Base-by-base conservation (phyloP, 2,329 filamentous ascomycete genomes). In the Monosporascus sp. region DNA sequence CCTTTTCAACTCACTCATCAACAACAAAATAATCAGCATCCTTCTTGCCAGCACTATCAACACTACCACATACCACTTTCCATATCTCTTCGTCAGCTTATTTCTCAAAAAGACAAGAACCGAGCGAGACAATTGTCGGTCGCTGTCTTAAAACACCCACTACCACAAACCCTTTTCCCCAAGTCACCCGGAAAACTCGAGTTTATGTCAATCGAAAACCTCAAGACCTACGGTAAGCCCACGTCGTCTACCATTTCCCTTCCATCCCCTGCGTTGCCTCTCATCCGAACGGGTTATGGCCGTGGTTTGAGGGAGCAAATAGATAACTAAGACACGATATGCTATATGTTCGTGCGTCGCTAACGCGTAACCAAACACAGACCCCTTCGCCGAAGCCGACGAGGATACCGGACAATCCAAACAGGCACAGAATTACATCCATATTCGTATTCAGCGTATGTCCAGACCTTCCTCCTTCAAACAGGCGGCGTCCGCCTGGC, bases 351-450 rank as follows among this genome's bases (percentile, higher is more conserved):
- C 31, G 31, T 34, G 11, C 9, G n/a, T 46, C 14, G 20, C 70
- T 73, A 55, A 71, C 62, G 17, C 24, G 41, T 48, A 16, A 41
- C 24, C 40, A 17, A 43, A 19, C 34, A 66, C 72, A 97, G 94
- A 99, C 88, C 94, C 94, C 88, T 99, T 99, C 91, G 94, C 94
- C 88, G 94, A 97, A 90, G 94, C 92, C 86, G 94, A 97, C 90
- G 93, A 97, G 87, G 92, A 96, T 77, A 91, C 88, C 76, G 92
- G 91, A 83, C 90, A 96, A 80, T 88, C 86, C 74, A 94, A 94
- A 80, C 89, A 94, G 83, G 86, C 89, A 74, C 90, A 96, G 80
- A 95, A 96, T 79, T 96, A 97, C 76, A 96, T 97, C 76, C 94
- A 97, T 81, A 97, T 99, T 78, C 92, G 94, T 78, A 97, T 97